Conservation (phyloP, 345 rosid species). For the Eucalyptus albens region DNA sequence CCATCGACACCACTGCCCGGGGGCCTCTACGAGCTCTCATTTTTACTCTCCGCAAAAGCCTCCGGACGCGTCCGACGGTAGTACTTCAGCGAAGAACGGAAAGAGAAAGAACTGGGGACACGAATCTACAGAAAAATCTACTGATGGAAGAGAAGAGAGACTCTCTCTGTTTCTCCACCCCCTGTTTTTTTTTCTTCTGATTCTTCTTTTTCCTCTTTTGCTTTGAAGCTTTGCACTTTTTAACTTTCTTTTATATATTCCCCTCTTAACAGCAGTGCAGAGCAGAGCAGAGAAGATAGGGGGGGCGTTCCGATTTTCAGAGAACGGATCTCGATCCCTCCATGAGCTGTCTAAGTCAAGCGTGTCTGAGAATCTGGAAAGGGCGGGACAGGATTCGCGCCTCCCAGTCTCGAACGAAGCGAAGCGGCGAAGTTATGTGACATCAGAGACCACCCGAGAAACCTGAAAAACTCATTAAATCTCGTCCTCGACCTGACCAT, state of each 20-base stretch:
- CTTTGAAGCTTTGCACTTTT: not conserved
- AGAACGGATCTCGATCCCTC: not conserved
- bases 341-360: not conserved
- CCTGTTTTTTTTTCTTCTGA: not conserved
- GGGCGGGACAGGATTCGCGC: not conserved
- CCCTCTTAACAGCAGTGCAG: not conserved
- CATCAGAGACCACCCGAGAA: not conserved
- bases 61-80: not conserved
- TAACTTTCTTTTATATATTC: not conserved
- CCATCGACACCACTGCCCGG: not conserved
- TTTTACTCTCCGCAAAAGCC: not conserved
- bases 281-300: not conserved
- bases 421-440: not conserved
- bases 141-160: not conserved
- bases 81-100: not conserved
- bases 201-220: not conserved
- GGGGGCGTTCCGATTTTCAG: not conserved
- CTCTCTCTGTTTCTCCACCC: not conserved
- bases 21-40: conserved; percentile 7
- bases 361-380: not conserved
- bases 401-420: not conserved
- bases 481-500: not conserved
- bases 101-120: not conserved
- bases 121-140: not conserved
- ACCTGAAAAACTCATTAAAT: not conserved